Evolutionary conservation across 2,329 filamentous ascomycete genomes (phyloP), one percentile per base, ranked within the genome.

Genomic region (Trichoderma asperellum): DNA sequence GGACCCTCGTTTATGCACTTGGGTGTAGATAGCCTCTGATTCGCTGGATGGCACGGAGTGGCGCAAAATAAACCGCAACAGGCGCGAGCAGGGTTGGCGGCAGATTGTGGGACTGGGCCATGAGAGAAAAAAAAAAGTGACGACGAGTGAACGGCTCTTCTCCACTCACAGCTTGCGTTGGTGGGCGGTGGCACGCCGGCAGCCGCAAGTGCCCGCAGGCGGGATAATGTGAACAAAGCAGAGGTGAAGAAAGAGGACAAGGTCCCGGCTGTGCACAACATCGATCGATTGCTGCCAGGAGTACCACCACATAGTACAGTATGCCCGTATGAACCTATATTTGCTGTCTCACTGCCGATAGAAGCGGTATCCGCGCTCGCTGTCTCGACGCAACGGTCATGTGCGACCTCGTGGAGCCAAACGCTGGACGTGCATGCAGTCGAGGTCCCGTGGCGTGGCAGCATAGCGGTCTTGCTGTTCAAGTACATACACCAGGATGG

Each of bases 401-500:
- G 65, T 49, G 56, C 21, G 65, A 27, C 37, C 40, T 68, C 56
- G 65, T 68, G 65, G 57, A 61, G 65, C 34, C 57, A 34, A 60
- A 68, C 43, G 73, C 72, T 73, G 74, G 71, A 71, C 73, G 72
- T 77, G 75, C 76, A 77, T 77, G 73, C 71, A 73, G 74, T 70
- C 71, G 69, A 74, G 74, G 76, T 77, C 76, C 74, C 75, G 76
- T 77, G 76, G 75, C 43, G 68, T 66, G 68, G 53, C 68, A 66
- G 52, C 40, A 62, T 57, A 27, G 55, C 29, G 18, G 53, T 35
- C 35, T 57, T 58, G 53, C 63, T 58, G 63, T 49, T 18, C 40
- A 52, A 49, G 57, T 37, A 52, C 59, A 62, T 32, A 49, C 40
- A 58, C 37, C 34, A 35, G 18, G 16, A 43, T 27, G 34, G 35